These are phyloP conservation scores for Penicillium capsulatum DNA, from an alignment of 2,329 filamentous ascomycete genomes.

Conservation along the genomic window DNA sequence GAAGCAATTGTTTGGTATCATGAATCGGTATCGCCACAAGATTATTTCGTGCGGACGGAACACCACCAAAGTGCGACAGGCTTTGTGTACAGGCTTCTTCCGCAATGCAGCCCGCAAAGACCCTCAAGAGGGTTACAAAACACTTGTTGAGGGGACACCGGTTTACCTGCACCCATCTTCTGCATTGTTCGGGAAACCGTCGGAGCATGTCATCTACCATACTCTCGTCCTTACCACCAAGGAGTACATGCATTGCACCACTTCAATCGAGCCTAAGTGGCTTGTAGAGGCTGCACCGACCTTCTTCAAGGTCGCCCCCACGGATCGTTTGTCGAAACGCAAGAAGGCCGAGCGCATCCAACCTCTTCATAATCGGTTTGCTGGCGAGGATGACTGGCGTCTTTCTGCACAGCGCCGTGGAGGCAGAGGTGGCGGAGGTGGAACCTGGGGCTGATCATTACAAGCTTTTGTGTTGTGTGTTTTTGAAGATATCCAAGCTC, in stretches of 20 bases:
- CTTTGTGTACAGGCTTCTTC: conserved; percentile 92
- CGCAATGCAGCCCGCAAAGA: conserved; percentile 92
- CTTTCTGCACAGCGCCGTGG: conserved; percentile 80
- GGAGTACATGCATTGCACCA: conserved; percentile 97
- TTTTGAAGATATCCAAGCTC: background rate
- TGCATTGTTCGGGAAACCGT: conserved; percentile 89
- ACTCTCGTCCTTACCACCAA: conserved; percentile 56
- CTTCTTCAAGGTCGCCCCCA: conserved; percentile 95
- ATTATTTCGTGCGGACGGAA: conserved; percentile 82
- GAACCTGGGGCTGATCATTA: conserved; percentile 70
- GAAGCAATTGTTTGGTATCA: conserved; percentile 86
- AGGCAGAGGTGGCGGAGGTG: conserved; percentile 79
- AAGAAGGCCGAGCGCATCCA: conserved; percentile 94
- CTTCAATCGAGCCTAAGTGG: conserved; percentile 87
- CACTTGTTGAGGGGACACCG: conserved; percentile 87
- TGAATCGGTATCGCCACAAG: conserved; percentile 81
- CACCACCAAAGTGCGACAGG: conserved; percentile 80
- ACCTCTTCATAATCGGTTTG: conserved; percentile 89
- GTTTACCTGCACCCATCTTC: conserved; percentile 92
- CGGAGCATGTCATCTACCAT: conserved; percentile 95
- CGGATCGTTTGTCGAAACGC: conserved; percentile 79
- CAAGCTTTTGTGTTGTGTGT: background rate
- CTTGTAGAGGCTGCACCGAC: conserved; percentile 95
- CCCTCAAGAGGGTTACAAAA: conserved; percentile 95
- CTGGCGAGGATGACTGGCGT: conserved; percentile 91